Evolutionary conservation across 1,284 basidiomycete species (phyloP).

Genomic region (Trichosporon coremiiforme): DNA sequence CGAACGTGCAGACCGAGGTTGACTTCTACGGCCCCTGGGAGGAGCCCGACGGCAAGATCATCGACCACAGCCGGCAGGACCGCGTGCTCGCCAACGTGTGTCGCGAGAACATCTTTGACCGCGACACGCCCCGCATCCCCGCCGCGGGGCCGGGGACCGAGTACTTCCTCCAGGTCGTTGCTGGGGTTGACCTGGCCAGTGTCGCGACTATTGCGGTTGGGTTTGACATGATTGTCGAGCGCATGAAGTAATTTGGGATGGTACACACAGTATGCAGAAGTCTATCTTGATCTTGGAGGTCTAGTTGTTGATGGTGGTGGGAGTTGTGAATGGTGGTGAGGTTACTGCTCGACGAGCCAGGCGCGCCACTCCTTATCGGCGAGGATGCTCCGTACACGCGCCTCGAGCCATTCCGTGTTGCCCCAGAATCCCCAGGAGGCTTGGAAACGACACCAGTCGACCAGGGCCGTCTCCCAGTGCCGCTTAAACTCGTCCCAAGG

Average conservation of each 20-base stretch:
- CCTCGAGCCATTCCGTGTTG: constrained; percentile 30
- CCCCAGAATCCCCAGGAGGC: constrained; percentile 34
- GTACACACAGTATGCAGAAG: constrained; percentile 10
- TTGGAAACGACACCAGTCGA: constrained; percentile 35
- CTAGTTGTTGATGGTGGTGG: background rate
- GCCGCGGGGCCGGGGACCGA: background rate
- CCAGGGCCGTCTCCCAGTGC: constrained; percentile 34
- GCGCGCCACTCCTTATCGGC: constrained; percentile 26
- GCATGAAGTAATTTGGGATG: background rate
- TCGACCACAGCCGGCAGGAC: constrained; percentile 11
- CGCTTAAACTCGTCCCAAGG: constrained; percentile 25
- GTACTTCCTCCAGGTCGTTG: constrained; percentile 12
- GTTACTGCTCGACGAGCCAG: constrained; percentile 24
- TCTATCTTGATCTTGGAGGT: background rate
- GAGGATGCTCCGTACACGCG: constrained; percentile 26
- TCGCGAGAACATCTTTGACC: background rate
- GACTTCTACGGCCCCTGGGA: constrained; percentile 17
- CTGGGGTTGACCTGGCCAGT: constrained; percentile 1
- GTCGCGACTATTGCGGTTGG: background rate
- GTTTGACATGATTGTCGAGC: constrained; percentile 15
- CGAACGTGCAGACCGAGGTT: background rate
- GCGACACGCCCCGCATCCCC: background rate
- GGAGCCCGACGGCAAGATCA: constrained; percentile 16
- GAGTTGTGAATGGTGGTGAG: background rate
- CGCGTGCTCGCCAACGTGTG: background rate